Evolutionary conservation across 2,329 filamentous ascomycete genomes (phyloP).

Genomic region (Aspergillus nomiae): DNA sequence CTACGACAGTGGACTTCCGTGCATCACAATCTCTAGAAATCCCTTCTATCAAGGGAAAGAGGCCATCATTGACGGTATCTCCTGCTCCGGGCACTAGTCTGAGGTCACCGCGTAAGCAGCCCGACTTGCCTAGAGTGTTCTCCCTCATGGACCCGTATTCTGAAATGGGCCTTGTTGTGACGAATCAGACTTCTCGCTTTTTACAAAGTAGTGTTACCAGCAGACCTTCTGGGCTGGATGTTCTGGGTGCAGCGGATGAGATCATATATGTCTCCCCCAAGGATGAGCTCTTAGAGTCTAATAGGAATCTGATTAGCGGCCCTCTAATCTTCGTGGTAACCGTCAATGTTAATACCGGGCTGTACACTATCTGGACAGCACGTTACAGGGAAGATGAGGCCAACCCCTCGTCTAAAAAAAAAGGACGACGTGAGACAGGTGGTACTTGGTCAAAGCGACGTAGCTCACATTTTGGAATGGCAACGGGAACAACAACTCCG

Average conservation of each 20-base stretch:
- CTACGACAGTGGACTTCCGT: conserved; percentile 39
- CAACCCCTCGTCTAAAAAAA: conserved; percentile 45
- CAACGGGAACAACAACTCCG: conserved; percentile 76
- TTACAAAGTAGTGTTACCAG: conserved; percentile 28
- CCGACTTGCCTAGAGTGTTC: conserved; percentile 66
- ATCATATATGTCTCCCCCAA: conserved; percentile 78
- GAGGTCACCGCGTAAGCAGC: conserved; percentile 58
- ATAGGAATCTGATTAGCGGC: conserved; percentile 42
- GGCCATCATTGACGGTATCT: conserved; percentile 51
- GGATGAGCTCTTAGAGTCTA: conserved; percentile 46
- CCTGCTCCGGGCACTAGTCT: conserved; percentile 57
- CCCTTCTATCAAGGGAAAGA: conserved; percentile 41
- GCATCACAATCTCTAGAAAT: conserved; percentile 38
- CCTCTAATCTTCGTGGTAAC: conserved; percentile 77
- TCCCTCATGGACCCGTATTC: conserved; percentile 82
- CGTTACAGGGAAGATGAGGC: conserved; percentile 71
- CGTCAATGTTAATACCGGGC: conserved; percentile 71
- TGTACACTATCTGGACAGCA: conserved; percentile 83
- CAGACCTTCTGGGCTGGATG: conserved; percentile 46
- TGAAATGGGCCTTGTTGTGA: conserved; percentile 81
- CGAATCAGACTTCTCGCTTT: conserved; percentile 43
- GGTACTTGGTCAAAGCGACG: conserved; percentile 68
- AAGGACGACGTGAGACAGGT: conserved; percentile 54
- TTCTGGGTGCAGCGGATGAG: conserved; percentile 77
- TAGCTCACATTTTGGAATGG: conserved; percentile 63